Base-by-base conservation (phyloP, 306 rosid species). In the Begonia peltatifolia region DNA sequence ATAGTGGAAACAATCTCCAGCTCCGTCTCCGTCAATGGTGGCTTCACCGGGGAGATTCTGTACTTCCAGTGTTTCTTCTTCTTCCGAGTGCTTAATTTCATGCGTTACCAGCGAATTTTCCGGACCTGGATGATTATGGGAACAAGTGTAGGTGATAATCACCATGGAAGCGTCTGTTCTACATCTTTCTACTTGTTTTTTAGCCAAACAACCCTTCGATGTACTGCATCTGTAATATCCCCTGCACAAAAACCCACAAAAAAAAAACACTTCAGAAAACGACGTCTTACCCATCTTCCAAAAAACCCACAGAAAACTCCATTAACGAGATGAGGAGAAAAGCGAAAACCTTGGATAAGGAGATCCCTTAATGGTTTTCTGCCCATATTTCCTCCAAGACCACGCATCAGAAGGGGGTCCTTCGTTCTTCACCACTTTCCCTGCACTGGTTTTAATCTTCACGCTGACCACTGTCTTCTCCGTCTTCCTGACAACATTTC, bases 311-410 rank as follows among this genome's bases (percentile, higher is more conserved):
- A 30, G 38, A 30, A 30, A 30, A 30, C 38, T 30, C 38, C 38
- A 30, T 30, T 30, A 30, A 30, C 38, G 9, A 30, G 8, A 5
- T 5, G 6, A 53, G 6, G 23, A 23, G n/a, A 47, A 55, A 43
- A 63, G 58, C 36, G 59, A 18, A 50, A 61, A 87, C 97, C 97
- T 82, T 68, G 97, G 97, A 75, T 79, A 74, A 61, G 97, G 95
- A 65, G 97, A 84, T 42, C 97, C 97, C 51, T 88, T 88, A 50
- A 88, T 88, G 14, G 97, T 92, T 46, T 88, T 88, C 51, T 88
- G 97, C 56, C 97, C 97, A 77, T 88, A 88, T 76, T 84, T 88
- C 67, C 97, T 88, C 97, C 97, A 88, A 57, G 97, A 88, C 97
- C 97, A 84, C 23, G 68, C 68, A 74, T 88, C 97, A 17, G 87